Evolutionary conservation across 2,329 filamentous ascomycete species (phyloP).

Genomic region (Beauveria scarabaeidicola): DNA sequence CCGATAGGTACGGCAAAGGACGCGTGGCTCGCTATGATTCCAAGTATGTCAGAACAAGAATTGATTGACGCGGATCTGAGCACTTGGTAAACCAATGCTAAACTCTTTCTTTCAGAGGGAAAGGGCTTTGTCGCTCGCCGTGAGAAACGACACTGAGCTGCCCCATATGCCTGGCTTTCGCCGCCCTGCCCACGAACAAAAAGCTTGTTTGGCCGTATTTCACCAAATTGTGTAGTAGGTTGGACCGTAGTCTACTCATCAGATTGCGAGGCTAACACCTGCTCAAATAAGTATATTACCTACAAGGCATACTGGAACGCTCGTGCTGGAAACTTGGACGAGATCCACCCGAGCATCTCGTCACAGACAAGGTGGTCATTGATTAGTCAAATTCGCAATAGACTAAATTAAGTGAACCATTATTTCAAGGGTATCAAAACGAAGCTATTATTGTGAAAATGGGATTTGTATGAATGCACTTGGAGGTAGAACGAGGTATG

Average conservation of each 20-base stretch:
- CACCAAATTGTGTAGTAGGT: neutral
- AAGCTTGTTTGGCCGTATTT: neutral
- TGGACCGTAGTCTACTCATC: rapidly evolving
- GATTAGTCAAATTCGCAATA: too few relatives aligned
- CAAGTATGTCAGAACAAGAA: too few relatives aligned
- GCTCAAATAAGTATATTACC: neutral
- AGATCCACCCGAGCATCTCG: neutral
- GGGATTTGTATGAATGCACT: too few relatives aligned
- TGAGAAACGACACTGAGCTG: constrained; percentile 7
- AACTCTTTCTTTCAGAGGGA: constrained; percentile 1
- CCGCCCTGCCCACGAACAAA: neutral
- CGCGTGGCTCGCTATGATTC: constrained; percentile 11
- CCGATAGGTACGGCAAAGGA: constrained; percentile 2
- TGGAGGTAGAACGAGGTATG: too few relatives aligned
- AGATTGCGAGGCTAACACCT: neutral
- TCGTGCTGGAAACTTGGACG: neutral
- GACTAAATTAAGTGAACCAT: too few relatives aligned
- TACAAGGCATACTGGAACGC: neutral
- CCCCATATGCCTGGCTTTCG: neutral
- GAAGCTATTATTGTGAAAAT: too few relatives aligned
- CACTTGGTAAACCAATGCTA: too few relatives aligned
- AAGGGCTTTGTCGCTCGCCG: constrained; percentile 12
- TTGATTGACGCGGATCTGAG: too few relatives aligned
- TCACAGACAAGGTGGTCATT: too few relatives aligned
- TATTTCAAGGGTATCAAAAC: too few relatives aligned